Percentiles rank a stretch among this genome's conserved stretches.
Evolutionary conservation across 495 filamentous ascomycete species (phyloP).

Genomic region (Elasticomyces elasticus): DNA sequence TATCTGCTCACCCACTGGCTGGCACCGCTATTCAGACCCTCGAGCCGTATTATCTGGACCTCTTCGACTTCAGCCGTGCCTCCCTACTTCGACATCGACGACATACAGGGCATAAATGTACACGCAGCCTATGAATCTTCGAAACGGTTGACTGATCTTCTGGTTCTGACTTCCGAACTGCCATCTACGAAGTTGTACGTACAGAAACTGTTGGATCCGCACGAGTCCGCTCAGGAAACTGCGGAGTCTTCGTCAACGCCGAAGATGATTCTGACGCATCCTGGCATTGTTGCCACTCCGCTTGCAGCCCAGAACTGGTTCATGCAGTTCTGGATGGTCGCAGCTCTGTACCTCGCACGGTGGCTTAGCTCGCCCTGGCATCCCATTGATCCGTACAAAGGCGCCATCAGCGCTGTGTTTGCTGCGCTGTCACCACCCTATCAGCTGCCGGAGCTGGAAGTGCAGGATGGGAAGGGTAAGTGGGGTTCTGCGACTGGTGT

Average conservation of each 20-base stretch:
- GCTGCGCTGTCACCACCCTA: constrained; percentile 60
- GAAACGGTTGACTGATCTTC: constrained; percentile 76
- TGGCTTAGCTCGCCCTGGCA: constrained; percentile 34
- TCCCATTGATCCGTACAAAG: constrained; percentile 60
- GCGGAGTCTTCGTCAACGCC: constrained; percentile 30
- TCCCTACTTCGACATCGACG: constrained; percentile 47
- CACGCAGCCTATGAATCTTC: constrained; percentile 64
- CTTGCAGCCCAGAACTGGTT: constrained; percentile 62
- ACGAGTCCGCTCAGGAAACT: constrained; percentile 3
- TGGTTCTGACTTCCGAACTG: constrained; percentile 64
- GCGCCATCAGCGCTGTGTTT: constrained; percentile 53
- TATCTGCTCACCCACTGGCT: constrained; percentile 81
- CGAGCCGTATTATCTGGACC: constrained; percentile 67
- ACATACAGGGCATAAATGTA: constrained; percentile 64
- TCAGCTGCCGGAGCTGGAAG: constrained; percentile 53
- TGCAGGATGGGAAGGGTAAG: constrained; percentile 52
- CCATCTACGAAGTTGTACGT: constrained; percentile 51
- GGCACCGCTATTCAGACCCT: constrained; percentile 52
- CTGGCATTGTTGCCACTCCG: constrained; percentile 71
- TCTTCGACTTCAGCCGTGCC: constrained; percentile 62
- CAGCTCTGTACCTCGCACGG: constrained; percentile 38
- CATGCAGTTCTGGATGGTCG: constrained; percentile 53
- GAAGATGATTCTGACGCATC: constrained; percentile 68
- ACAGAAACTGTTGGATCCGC: constrained; percentile 37
- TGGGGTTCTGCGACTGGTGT: constrained; percentile 67